A percentile compares a stretch with the other conserved stretches of the same genome.
Conservation (phyloP, 805 yeast genomes). For the Lipomyces orientalis region DNA sequence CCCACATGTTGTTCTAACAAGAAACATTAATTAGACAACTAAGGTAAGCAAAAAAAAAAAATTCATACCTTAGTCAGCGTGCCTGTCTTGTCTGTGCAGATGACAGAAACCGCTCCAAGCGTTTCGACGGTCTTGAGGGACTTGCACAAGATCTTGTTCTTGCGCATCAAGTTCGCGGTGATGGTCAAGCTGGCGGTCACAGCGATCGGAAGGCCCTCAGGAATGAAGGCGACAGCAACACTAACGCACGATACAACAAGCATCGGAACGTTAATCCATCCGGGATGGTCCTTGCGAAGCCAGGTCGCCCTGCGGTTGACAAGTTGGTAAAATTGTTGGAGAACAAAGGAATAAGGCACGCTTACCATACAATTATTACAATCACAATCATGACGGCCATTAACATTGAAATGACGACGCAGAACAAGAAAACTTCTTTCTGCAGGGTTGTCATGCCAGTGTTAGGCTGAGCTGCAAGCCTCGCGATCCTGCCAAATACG, state of each 20-base stretch:
- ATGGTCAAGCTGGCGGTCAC: slow-evolving; percentile 55
- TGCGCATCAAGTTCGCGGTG: slow-evolving; percentile 54
- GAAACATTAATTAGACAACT: not conserved
- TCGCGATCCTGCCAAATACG: slow-evolving; percentile 49
- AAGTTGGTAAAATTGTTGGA: not conserved
- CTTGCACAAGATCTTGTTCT: slow-evolving; percentile 52
- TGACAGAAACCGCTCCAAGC: slow-evolving; percentile 61
- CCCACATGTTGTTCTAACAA: slow-evolving; percentile 10
- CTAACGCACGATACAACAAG: slow-evolving; percentile 48
- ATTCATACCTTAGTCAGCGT: slow-evolving; percentile 49
- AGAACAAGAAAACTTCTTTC: slow-evolving; percentile 49
- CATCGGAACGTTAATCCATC: slow-evolving; percentile 48
- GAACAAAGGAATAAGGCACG: not conserved
- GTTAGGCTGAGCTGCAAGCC: slow-evolving; percentile 48
- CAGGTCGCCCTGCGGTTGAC: slow-evolving; percentile 50
- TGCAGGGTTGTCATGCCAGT: slow-evolving; percentile 52
- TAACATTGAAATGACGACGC: not conserved
- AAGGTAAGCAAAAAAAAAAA: too few species aligned
- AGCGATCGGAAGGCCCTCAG: slow-evolving; percentile 57
- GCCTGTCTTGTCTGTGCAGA: slow-evolving; percentile 57
- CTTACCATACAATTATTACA: slow-evolving; percentile 38
- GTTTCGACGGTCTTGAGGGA: slow-evolving; percentile 58
- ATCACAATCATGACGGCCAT: slow-evolving; percentile 41
- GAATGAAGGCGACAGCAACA: slow-evolving; percentile 55
- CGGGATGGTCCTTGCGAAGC: slow-evolving; percentile 48